phyloP scores from a whole-genome alignment of 805 yeast species.

The Kazachstania africana region DNA sequence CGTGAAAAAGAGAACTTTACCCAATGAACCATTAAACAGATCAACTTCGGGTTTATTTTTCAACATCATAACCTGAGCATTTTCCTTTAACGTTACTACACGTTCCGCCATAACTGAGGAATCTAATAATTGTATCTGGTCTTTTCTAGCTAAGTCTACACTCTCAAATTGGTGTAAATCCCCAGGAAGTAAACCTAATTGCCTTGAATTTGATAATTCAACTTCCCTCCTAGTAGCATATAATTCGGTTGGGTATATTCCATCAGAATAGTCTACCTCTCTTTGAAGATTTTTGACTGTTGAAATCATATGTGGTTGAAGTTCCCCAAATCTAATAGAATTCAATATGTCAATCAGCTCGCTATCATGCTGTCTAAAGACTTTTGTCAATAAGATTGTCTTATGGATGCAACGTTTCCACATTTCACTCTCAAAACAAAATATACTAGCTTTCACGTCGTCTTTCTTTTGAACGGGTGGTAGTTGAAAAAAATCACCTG shows the following conservation, averaged over 20 bases:
- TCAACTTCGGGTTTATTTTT: conserved; percentile 59
- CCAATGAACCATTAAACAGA: conserved; percentile 86
- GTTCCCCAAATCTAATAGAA: conserved; percentile 61
- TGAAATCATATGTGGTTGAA: conserved; percentile 36
- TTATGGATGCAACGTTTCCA: conserved; percentile 58
- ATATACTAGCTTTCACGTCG: conserved; percentile 27
- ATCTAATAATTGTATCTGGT: conserved; percentile 32
- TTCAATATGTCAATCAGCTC: conserved; percentile 71
- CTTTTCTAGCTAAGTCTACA: conserved; percentile 29
- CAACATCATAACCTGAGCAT: conserved; percentile 91
- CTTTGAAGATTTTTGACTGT: conserved; percentile 48
- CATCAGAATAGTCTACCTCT: conserved; percentile 49
- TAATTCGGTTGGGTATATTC: conserved; percentile 79
- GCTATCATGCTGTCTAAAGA: conserved; percentile 75
- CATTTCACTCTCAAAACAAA: conserved; percentile 62
- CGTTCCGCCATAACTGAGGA: conserved; percentile 61
- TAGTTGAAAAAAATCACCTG: conserved; percentile 94
- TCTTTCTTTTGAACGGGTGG: conserved; percentile 67
- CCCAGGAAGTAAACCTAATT: conserved; percentile 41
- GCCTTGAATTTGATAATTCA: conserved; percentile 51
- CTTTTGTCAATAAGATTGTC: conserved; percentile 62
- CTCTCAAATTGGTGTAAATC: conserved; percentile 34
- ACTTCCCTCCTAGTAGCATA: conserved; percentile 84
- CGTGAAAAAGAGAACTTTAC: conserved; percentile 43
- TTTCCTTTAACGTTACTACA: conserved; percentile 52